Evolutionary conservation across 2,329 filamentous ascomycete species (phyloP).

Genomic region (Pseudogymnoascus pannorum): DNA sequence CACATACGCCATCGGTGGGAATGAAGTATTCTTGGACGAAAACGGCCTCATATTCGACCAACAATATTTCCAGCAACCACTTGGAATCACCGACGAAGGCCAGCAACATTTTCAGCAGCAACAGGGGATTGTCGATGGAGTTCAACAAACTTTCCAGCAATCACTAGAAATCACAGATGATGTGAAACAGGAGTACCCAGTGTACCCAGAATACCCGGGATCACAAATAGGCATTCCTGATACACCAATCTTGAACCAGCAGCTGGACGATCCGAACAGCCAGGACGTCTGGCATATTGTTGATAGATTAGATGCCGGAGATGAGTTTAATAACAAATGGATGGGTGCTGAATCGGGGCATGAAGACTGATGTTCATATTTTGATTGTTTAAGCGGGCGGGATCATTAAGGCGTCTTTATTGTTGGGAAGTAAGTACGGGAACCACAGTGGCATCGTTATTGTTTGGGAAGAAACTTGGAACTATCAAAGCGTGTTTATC

Average conservation of each 20-base stretch:
- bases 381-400: not conserved
- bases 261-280: slow-evolving; percentile 23
- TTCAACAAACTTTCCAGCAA: not conserved
- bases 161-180: not conserved
- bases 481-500: not conserved
- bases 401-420: not conserved
- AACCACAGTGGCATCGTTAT: not conserved
- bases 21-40: slow-evolving; percentile 19
- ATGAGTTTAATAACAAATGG: slow-evolving; percentile 28
- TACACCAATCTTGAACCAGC: slow-evolving; percentile 12
- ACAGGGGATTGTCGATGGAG: not conserved
- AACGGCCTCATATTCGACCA: slow-evolving; percentile 17
- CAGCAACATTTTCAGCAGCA: not conserved
- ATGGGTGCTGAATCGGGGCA: slow-evolving; percentile 18
- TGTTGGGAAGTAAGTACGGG: not conserved
- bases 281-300: slow-evolving; percentile 28
- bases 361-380: slow-evolving; percentile 9
- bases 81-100: not conserved
- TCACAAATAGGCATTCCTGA: not conserved
- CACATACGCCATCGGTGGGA: slow-evolving; percentile 16
- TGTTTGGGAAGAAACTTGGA: not conserved
- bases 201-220: not conserved
- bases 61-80: slow-evolving; percentile 13
- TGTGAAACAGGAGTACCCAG: not conserved
- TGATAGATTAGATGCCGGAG: slow-evolving; percentile 23